A percentile compares a stretch with the other conserved stretches of the same genome.
phyloP scores from a whole-genome alignment of 2,329 filamentous ascomycete genomes.

The Aureobasidium lini region DNA sequence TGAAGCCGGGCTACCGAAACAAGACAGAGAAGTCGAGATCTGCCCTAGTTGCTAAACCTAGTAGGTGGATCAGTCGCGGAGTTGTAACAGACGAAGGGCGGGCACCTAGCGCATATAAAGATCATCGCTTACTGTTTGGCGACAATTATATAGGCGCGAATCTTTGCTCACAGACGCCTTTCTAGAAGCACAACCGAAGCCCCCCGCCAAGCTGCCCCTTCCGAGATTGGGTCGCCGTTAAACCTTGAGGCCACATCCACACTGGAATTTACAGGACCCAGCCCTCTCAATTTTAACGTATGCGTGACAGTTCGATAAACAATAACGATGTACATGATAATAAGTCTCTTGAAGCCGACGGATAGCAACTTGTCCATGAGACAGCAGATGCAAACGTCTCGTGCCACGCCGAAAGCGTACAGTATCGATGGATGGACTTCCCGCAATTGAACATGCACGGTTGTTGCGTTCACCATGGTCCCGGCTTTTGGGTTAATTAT shows the following conservation, averaged over 20 bases:
- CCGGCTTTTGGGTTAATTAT: conserved; percentile 13
- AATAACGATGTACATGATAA: conserved; percentile 7
- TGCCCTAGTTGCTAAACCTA: background rate
- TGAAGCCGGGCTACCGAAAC: conserved; percentile 10
- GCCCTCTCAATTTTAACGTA: conserved; percentile 10
- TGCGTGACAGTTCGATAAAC: conserved; percentile 10
- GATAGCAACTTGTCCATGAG: conserved; percentile 4
- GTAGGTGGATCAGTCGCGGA: background rate
- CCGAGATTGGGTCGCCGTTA: conserved; percentile 12
- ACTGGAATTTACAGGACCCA: background rate
- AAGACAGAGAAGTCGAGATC: background rate
- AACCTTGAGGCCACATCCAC: conserved; percentile 6
- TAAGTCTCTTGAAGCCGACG: background rate
- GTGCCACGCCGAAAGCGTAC: conserved; percentile 9
- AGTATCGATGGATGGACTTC: conserved; percentile 6
- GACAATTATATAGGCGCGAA: background rate
- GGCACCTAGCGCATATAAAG: background rate
- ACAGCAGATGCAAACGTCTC: conserved; percentile 14
- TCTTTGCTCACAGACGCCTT: conserved; percentile 2
- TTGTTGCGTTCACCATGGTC: conserved; percentile 12
- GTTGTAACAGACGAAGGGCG: background rate
- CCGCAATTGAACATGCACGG: conserved; percentile 13
- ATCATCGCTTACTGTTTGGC: conserved; percentile 11
- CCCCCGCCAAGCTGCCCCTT: conserved; percentile 5
- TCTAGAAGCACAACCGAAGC: conserved; percentile 12